These are phyloP conservation scores for Oryza meridionalis DNA, from an alignment of 176 grass and related monocot species.

Conservation along the genomic window DNA sequence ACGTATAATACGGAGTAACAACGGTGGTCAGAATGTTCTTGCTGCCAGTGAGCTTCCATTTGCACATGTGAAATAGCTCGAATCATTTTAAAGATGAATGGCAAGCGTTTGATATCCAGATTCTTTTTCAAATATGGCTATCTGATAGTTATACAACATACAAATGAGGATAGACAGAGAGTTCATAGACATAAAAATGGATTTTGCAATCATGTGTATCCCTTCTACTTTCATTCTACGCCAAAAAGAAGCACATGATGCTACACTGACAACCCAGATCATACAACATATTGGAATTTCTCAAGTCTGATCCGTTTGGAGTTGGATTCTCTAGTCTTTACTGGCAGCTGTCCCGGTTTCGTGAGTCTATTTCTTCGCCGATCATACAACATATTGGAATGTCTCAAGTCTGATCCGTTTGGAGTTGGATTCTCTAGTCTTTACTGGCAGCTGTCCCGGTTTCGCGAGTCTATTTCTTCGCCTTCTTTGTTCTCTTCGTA, in stretches of 20 bases:
- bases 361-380: too few relatives aligned
- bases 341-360: not conserved
- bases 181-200: not conserved
- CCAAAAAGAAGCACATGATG: slow-evolving; percentile 8
- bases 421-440: not conserved
- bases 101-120: not conserved
- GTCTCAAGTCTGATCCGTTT: not conserved
- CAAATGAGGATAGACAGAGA: not conserved
- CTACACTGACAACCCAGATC: not conserved
- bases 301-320: not conserved
- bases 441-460: not conserved
- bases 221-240: not conserved
- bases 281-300: not conserved
- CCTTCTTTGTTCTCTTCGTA: slow-evolving; percentile 69
- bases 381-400: not conserved
- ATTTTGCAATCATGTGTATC: not conserved
- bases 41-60: not conserved
- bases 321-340: not conserved
- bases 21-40: not conserved
- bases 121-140: not conserved
- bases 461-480: slow-evolving; percentile 52
- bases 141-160: not conserved
- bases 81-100: not conserved
- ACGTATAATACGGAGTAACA: too few relatives aligned
- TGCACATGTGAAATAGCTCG: not conserved